A percentile compares a stretch with the other conserved stretches of the same genome.
Evolutionary conservation across 176 grass and related monocot genomes (phyloP).

Genomic region (Neostapfia colusana): DNA sequence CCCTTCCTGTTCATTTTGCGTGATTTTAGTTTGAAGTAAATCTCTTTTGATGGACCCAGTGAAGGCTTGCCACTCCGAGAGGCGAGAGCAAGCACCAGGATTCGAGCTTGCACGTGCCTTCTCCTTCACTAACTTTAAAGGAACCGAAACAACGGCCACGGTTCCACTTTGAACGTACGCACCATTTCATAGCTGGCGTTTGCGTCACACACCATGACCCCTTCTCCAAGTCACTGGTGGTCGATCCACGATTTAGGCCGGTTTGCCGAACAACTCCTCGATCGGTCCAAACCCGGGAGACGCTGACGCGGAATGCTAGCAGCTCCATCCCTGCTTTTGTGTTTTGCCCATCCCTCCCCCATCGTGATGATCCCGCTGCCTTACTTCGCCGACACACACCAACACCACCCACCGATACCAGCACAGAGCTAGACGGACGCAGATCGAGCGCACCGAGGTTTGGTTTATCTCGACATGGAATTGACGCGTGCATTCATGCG

Average conservation of each 20-base stretch:
- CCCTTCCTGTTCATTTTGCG: too few species aligned
- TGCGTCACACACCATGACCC: background rate
- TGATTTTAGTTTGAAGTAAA: too few species aligned
- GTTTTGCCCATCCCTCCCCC: background rate
- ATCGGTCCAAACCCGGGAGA: slow-evolving; percentile 1
- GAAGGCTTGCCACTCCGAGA: too few species aligned
- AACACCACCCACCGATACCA: background rate
- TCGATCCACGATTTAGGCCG: too few species aligned
- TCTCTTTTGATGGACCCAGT: too few species aligned
- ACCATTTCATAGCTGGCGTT: background rate
- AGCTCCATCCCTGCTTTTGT: background rate
- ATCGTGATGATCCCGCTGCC: background rate
- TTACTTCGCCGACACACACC: background rate
- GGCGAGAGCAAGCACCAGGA: too few species aligned
- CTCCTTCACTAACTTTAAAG: too few species aligned
- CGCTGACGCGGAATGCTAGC: background rate
- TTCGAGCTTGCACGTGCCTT: too few species aligned
- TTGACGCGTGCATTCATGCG: background rate
- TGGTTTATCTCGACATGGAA: too few species aligned
- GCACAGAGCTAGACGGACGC: background rate
- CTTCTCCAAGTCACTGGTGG: slow-evolving; percentile 33
- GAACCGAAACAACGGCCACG: too few species aligned
- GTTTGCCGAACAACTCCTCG: background rate
- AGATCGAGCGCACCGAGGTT: background rate
- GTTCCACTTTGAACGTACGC: too few species aligned